Conservation (phyloP, 176 grass and related monocot genomes). For the Secale cereale region DNA sequence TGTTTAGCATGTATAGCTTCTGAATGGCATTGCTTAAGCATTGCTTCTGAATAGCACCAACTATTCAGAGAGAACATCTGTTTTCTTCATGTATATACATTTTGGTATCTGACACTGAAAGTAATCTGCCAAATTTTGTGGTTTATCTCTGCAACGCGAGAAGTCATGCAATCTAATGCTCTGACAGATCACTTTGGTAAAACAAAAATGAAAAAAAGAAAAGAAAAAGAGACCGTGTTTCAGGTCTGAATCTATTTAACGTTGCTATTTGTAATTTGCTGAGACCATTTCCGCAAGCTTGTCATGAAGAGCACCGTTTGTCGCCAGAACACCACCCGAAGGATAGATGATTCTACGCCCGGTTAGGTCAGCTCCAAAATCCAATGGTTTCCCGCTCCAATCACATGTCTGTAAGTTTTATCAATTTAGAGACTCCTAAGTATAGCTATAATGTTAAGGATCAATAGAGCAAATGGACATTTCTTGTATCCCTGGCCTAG, state of each 20-base stretch:
- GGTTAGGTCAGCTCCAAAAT: constrained; percentile 68
- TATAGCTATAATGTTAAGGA: neutral
- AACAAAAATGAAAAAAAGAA: neutral
- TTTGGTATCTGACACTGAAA: constrained; percentile 1
- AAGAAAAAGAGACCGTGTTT: neutral
- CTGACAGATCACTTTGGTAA: neutral
- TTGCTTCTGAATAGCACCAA: neutral
- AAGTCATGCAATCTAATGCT: neutral
- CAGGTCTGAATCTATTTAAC: neutral
- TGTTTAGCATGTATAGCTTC: neutral
- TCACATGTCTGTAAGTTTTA: constrained; percentile 71
- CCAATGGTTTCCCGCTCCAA: constrained; percentile 69
- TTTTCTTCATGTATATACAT: neutral
- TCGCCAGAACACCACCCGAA: constrained; percentile 61
- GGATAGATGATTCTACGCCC: constrained; percentile 78
- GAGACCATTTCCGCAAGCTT: constrained; percentile 69
- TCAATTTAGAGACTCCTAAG: constrained; percentile 16
- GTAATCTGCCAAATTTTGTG: neutral
- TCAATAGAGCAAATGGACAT: neutral
- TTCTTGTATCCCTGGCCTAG: neutral
- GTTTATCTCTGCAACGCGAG: neutral
- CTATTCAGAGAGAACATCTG: neutral
- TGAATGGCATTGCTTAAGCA: constrained; percentile 17
- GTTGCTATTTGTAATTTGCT: constrained; percentile 41
- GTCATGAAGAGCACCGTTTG: constrained; percentile 63